A percentile compares a stretch with the other conserved stretches of the same genome.
phyloP scores from a whole-genome alignment of 768 basidiomycete genomes.

The Harrya chromipes region DNA sequence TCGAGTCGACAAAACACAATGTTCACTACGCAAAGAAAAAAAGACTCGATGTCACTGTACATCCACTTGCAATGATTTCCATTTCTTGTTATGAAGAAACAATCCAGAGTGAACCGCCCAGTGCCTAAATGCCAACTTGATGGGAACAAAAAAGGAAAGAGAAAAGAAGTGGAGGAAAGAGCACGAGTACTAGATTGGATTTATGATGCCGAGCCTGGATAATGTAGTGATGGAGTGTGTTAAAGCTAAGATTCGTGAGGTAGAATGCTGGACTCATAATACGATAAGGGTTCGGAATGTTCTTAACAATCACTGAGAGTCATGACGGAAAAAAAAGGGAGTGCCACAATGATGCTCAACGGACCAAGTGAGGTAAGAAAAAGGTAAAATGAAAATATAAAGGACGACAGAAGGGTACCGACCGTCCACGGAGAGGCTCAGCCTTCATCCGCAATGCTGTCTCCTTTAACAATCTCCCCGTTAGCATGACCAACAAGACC shows the following conservation, averaged over 20 bases:
- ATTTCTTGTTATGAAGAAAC: conserved; percentile 5
- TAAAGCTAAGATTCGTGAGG: conserved; percentile 8
- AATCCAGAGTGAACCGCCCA: conserved; percentile 13
- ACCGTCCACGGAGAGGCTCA: conserved; percentile 27
- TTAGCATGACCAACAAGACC: conserved; percentile 11
- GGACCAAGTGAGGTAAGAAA: not conserved
- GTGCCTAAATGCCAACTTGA: conserved; percentile 18
- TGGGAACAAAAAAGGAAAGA: not conserved
- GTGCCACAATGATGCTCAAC: conserved; percentile 2
- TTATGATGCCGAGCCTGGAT: conserved; percentile 26
- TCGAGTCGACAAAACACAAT: too few relatives aligned
- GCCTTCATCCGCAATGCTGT: conserved; percentile 26
- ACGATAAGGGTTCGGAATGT: conserved; percentile 9
- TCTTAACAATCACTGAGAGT: conserved; percentile 13
- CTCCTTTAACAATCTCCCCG: conserved; percentile 15
- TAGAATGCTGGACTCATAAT: conserved; percentile 22
- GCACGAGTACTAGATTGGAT: conserved; percentile 24
- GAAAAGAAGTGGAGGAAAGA: not conserved
- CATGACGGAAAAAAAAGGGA: not conserved
- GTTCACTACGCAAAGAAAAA: too few relatives aligned
- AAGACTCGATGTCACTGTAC: too few relatives aligned
- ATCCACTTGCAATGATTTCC: conserved; percentile 3
- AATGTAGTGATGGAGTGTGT: conserved; percentile 20
- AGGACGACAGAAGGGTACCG: conserved; percentile 2
- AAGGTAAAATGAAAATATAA: not conserved